Percentiles rank a stretch among this genome's conserved stretches.
Conservation (phyloP, 2,329 filamentous ascomycete genomes). For the Lithohypha guttulata region DNA sequence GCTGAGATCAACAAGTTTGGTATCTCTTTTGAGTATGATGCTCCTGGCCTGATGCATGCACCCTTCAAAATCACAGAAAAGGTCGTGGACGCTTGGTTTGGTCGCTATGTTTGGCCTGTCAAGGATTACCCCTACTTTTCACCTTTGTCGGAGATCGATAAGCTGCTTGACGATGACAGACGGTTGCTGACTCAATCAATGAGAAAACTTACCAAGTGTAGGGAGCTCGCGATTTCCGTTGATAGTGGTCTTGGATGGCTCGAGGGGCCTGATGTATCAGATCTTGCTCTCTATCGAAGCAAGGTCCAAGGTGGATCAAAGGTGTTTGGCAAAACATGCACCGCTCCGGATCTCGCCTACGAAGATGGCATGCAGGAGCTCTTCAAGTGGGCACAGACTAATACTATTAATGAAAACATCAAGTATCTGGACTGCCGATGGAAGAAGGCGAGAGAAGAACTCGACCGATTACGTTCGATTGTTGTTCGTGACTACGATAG, state of each 20-base stretch:
- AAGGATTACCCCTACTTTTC: conserved; percentile 49
- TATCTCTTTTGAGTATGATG: conserved; percentile 56
- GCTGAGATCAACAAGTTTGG: conserved; percentile 53
- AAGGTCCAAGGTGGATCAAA: conserved; percentile 27
- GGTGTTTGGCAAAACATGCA: conserved; percentile 38
- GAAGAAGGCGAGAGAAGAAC: not conserved
- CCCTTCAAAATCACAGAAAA: conserved; percentile 48
- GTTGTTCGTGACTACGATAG: conserved; percentile 15
- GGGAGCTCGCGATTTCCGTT: conserved; percentile 56
- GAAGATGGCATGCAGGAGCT: conserved; percentile 17
- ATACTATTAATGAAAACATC: conserved; percentile 19
- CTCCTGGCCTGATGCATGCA: conserved; percentile 35
- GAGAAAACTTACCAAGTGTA: conserved; percentile 43
- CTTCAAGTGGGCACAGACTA: conserved; percentile 21
- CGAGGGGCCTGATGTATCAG: conserved; percentile 47
- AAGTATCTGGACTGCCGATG: conserved; percentile 8
- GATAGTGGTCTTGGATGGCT: conserved; percentile 60
- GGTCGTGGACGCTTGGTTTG: conserved; percentile 50
- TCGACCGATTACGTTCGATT: not conserved
- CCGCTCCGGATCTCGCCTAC: conserved; percentile 26
- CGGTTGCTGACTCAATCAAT: conserved; percentile 39
- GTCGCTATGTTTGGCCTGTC: conserved; percentile 54
- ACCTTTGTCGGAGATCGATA: conserved; percentile 49
- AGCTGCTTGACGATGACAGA: conserved; percentile 43
- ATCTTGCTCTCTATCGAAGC: conserved; percentile 38